A percentile compares a stretch with the other conserved stretches of the same genome.
Evolutionary conservation across 2,329 filamentous ascomycete genomes (phyloP).

Genomic region (Hymenoscyphus occultus): DNA sequence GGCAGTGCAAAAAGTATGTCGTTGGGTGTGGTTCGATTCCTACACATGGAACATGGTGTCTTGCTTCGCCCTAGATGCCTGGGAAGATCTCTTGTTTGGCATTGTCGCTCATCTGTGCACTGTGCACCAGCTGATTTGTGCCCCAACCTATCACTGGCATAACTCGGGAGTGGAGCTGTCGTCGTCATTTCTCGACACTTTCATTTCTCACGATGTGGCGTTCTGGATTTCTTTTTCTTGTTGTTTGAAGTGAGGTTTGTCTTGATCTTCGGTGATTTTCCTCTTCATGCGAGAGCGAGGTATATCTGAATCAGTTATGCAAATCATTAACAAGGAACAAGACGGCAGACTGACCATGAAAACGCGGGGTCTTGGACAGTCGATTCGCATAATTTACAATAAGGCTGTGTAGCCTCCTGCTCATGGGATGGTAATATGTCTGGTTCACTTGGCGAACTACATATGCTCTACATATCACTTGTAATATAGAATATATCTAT

Average conservation of each 20-base stretch:
- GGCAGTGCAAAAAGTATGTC: conserved; percentile 1
- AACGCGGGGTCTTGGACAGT: not conserved
- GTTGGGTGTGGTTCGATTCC: not conserved
- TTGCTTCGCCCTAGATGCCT: not conserved
- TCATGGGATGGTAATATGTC: not conserved
- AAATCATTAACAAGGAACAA: conserved; percentile 4
- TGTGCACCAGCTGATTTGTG: conserved; percentile 2
- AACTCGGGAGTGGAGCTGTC: not conserved
- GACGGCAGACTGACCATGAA: not conserved
- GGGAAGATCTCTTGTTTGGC: not conserved
- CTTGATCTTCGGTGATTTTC: not conserved
- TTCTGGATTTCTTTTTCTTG: not conserved
- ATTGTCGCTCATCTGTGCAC: not conserved
- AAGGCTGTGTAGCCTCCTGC: conserved; percentile 9
- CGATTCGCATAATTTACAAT: not conserved
- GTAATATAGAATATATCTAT: no score
- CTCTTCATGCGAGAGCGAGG: not conserved
- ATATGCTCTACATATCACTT: not conserved
- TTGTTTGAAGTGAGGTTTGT: not conserved
- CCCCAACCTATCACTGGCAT: not conserved
- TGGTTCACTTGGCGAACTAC: not conserved
- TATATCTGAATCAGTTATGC: not conserved
- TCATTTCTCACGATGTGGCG: not conserved
- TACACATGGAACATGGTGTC: not conserved
- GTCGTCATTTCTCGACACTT: not conserved